Percentiles rank a stretch among this genome's conserved stretches.
Conservation (phyloP, 148 eudicot genomes). For the Camellia sinensis region DNA sequence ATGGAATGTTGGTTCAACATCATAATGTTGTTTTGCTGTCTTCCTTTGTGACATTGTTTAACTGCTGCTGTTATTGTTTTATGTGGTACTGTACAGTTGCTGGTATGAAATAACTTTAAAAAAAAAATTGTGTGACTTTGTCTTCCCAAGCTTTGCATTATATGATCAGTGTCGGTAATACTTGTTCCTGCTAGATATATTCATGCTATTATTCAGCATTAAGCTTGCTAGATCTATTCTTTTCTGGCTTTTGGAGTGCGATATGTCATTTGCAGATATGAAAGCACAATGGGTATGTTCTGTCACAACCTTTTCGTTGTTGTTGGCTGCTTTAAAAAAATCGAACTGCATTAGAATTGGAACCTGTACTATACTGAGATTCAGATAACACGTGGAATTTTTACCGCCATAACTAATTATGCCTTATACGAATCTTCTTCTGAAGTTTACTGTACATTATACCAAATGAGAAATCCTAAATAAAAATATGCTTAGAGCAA, state of each 20-base stretch:
- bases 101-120: background rate
- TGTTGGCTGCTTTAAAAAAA: background rate
- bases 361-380: background rate
- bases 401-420: background rate
- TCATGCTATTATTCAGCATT: slow-evolving; percentile 2
- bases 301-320: background rate
- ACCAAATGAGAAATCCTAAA: too few species aligned
- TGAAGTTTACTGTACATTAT: too few species aligned
- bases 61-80: background rate
- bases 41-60: background rate
- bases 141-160: background rate
- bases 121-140: background rate
- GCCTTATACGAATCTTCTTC: background rate
- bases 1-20: background rate
- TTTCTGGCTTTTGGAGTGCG: background rate
- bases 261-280: too few species aligned
- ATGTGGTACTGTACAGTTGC: background rate
- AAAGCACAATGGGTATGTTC: background rate
- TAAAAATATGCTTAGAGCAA: too few species aligned
- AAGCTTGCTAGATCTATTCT: background rate
- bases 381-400: background rate
- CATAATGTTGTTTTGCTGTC: background rate
- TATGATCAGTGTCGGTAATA: background rate
- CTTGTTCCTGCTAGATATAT: background rate
- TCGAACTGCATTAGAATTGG: background rate